Percentiles rank a stretch among this genome's conserved stretches.
These are phyloP conservation scores for Calonectria pseudoturangicola DNA, from an alignment of 2,329 filamentous ascomycete genomes.

Conservation along the genomic window DNA sequence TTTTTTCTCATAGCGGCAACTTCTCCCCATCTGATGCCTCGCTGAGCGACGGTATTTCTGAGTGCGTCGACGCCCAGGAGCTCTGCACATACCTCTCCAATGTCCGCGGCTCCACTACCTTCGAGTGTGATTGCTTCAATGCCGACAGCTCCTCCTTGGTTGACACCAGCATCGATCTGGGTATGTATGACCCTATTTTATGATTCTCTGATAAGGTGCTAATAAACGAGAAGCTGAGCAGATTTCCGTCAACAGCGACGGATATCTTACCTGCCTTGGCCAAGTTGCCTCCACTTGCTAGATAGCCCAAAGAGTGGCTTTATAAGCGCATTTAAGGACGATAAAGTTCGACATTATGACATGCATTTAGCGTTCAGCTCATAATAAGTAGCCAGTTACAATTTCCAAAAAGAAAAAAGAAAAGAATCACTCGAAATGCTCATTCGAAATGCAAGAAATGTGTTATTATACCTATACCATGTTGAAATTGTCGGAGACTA, in stretches of 20 bases:
- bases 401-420: too few species aligned
- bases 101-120: constrained; percentile 9
- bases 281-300: constrained; percentile 19
- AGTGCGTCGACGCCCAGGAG: constrained; percentile 31
- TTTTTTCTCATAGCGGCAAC: constrained; percentile 6
- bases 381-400: too few species aligned
- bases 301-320: background rate
- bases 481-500: too few species aligned
- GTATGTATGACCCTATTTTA: background rate
- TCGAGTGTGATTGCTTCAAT: constrained; percentile 27
- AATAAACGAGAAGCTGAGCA: constrained; percentile 15
- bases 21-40: constrained; percentile 25
- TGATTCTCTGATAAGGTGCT: background rate
- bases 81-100: constrained; percentile 30
- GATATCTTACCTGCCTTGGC: constrained; percentile 29
- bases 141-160: constrained; percentile 18
- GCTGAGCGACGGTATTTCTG: constrained; percentile 21
- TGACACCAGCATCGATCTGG: constrained; percentile 19
- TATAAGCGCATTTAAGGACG: background rate
- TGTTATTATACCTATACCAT: too few species aligned
- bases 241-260: constrained; percentile 27
- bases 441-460: too few species aligned
- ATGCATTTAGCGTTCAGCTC: too few species aligned
- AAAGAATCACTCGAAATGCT: too few species aligned
- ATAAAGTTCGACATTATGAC: too few species aligned